Conservation (phyloP, 768 basidiomycete genomes). For the Lentinula boryana region DNA sequence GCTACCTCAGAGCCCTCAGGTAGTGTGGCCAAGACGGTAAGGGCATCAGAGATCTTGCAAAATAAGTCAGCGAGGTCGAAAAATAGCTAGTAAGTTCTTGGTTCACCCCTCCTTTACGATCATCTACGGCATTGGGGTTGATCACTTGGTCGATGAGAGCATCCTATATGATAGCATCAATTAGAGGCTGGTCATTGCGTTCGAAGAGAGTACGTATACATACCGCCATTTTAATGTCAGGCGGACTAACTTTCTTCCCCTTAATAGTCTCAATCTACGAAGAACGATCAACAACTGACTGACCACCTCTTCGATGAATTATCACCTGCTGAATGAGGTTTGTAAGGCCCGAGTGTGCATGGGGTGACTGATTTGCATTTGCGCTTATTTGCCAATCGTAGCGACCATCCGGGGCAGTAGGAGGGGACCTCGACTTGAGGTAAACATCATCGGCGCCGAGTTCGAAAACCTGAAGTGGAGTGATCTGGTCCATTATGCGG, state of each 20-base stretch:
- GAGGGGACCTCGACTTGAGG: conserved; percentile 29
- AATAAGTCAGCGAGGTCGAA: not conserved
- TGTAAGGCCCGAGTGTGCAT: conserved; percentile 29
- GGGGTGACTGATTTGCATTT: conserved; percentile 17
- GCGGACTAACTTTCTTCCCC: conserved; percentile 17
- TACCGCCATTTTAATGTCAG: conserved; percentile 18
- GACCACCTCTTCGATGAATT: not conserved
- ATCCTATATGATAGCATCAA: conserved; percentile 12
- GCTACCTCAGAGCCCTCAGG: not conserved
- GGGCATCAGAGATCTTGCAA: not conserved
- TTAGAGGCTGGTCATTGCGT: not conserved
- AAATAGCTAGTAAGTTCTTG: not conserved
- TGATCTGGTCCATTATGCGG: conserved; percentile 7
- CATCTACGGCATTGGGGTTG: conserved; percentile 34
- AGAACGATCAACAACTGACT: not conserved
- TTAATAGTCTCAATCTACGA: conserved; percentile 15
- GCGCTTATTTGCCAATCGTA: conserved; percentile 36
- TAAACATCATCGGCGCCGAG: conserved; percentile 27
- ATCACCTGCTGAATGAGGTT: conserved; percentile 23
- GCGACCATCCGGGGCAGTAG: conserved; percentile 35
- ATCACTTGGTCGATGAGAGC: conserved; percentile 22
- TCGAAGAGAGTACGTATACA: not conserved
- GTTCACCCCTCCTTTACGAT: conserved; percentile 29
- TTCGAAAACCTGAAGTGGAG: conserved; percentile 18
- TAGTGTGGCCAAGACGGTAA: not conserved